Evolutionary conservation across 1,139 yeast species (phyloP).

Genomic region (Eremothecium sinecaudum): DNA sequence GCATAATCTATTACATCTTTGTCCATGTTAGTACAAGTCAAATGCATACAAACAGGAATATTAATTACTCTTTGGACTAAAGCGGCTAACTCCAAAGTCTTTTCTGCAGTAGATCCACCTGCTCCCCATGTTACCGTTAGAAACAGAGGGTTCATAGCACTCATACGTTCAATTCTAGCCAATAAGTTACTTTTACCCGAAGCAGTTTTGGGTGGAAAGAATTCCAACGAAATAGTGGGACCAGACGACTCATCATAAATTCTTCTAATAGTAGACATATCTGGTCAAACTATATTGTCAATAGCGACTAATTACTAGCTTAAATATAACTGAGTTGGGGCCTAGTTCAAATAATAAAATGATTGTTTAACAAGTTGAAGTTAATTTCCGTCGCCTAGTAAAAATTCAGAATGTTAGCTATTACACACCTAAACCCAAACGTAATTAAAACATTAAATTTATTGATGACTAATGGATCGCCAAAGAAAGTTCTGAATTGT

Average conservation of each 20-base stretch:
- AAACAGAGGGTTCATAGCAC: constrained; percentile 72
- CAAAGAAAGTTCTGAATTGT: no score
- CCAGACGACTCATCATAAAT: constrained; percentile 40
- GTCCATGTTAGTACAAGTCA: constrained; percentile 93
- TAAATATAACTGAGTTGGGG: no score
- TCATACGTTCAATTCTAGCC: constrained; percentile 80
- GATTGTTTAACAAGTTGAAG: no score
- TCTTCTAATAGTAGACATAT: constrained; percentile 45
- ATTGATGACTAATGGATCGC: no score
- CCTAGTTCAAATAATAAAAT: no score
- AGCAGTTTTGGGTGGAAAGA: constrained; percentile 94
- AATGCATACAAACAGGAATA: constrained; percentile 81
- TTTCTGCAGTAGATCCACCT: constrained; percentile 87
- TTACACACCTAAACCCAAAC: no score
- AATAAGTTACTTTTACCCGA: constrained; percentile 74
- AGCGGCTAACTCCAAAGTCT: constrained; percentile 74
- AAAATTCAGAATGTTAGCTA: no score
- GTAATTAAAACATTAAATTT: no score
- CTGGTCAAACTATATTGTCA: no score
- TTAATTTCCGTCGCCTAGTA: no score
- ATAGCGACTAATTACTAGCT: no score
- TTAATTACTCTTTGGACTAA: constrained; percentile 69
- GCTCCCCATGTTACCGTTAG: constrained; percentile 98
- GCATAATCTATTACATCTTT: constrained; percentile 70
- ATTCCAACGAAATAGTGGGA: constrained; percentile 79